Conservation (phyloP, 768 basidiomycete species). For the Butyriboletus loyo region DNA sequence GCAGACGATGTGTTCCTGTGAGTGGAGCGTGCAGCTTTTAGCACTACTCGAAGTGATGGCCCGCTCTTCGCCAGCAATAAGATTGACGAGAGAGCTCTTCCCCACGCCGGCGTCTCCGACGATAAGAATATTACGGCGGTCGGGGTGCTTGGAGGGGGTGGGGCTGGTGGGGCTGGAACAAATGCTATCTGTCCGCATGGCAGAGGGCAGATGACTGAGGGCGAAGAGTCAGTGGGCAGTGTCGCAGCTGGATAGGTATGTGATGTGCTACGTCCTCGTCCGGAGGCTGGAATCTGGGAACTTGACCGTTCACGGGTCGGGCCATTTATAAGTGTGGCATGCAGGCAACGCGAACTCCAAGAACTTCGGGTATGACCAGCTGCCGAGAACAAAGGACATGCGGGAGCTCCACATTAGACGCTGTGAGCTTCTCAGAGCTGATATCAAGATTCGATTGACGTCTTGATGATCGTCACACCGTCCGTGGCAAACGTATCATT, state of each 20-base stretch:
- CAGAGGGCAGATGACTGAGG: neutral
- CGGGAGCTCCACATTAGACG: neutral
- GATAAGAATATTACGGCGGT: conserved; percentile 27
- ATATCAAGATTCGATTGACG: conserved; percentile 9
- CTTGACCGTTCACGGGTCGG: neutral
- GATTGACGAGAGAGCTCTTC: conserved; percentile 43
- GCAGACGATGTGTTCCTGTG: conserved; percentile 17
- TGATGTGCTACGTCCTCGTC: neutral
- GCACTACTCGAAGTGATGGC: conserved; percentile 32
- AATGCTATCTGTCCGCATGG: conserved; percentile 11
- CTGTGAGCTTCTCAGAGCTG: conserved; percentile 9
- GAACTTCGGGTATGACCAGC: neutral
- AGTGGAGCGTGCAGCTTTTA: conserved; percentile 36
- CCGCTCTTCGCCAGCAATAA: conserved; percentile 27
- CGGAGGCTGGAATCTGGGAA: neutral
- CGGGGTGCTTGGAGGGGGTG: conserved; percentile 3
- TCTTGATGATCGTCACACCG: neutral
- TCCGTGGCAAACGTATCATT: neutral
- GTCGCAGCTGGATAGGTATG: neutral
- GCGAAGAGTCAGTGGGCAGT: conserved; percentile 1
- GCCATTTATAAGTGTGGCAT: conserved; percentile 11
- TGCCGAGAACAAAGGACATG: conserved; percentile 10
- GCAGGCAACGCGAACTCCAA: conserved; percentile 1
- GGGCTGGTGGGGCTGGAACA: conserved; percentile 17
- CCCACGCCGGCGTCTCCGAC: conserved; percentile 30